Conservation (phyloP, 305 asterid species). For the Solanum aculeatissimum region DNA sequence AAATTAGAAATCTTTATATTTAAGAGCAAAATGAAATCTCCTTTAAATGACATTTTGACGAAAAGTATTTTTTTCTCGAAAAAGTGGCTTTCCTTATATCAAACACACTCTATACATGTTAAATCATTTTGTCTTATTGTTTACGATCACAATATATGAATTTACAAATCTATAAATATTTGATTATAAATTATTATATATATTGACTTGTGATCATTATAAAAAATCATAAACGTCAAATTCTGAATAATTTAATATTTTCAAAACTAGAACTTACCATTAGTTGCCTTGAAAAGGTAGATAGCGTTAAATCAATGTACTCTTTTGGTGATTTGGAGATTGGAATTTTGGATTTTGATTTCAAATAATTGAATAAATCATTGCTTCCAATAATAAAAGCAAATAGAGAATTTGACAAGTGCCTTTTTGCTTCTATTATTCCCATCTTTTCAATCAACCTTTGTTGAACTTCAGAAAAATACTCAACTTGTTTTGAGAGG, state of each 20-base stretch:
- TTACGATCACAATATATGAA: not conserved
- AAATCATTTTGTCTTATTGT: not conserved
- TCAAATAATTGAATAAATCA: slow-evolving; percentile 38
- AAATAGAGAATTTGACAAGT: slow-evolving; percentile 35
- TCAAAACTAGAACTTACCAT: not conserved
- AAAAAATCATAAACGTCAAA: not conserved
- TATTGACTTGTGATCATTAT: not conserved
- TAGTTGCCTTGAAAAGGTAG: slow-evolving; percentile 7
- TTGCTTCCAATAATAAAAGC: slow-evolving; percentile 62
- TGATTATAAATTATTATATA: not conserved
- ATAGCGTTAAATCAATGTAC: slow-evolving; percentile 36
- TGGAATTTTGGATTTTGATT: not conserved
- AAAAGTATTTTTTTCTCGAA: not conserved
- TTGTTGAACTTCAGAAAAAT: slow-evolving; percentile 25
- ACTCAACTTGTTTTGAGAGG: slow-evolving; percentile 27
- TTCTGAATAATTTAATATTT: not conserved
- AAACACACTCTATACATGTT: not conserved
- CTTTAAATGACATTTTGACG: not conserved
- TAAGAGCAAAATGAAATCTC: not conserved
- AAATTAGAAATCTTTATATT: not conserved
- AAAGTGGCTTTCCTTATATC: not conserved
- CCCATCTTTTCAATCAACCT: slow-evolving; percentile 29
- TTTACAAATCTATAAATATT: not conserved
- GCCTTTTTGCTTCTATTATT: slow-evolving; percentile 16
- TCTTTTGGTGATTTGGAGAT: slow-evolving; percentile 29